Base-by-base conservation (phyloP, 345 rosid species). In the Populus euphratica region DNA sequence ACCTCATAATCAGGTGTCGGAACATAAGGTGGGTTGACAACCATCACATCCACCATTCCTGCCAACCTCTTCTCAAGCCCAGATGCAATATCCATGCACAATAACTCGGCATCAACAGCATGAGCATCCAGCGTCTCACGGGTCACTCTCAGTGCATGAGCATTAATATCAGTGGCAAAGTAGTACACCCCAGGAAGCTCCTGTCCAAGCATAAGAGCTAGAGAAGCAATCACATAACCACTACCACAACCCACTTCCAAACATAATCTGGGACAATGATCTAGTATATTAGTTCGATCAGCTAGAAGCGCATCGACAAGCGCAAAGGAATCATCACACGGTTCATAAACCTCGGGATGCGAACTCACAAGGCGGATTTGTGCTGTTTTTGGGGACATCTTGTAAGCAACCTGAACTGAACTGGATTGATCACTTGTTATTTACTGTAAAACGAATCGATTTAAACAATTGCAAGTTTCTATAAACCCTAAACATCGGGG, bases 1-100 rank as follows among this genome's bases (percentile, higher is more conserved):
- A 91, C 98, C 81, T 96, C 99, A 59, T 90, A 88, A 62, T 92
- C 98, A 0, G 98, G 99, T 1, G 98, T 93, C 6, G 99, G 97
- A 52, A 93, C 98, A 72, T 93, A 96, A 54, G 99, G 99, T 3
- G 98, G 97, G 79, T 96, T 93, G 78, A 92, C 99, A 65, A 92
- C 96, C 69, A 96, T 84, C 41, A 95, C 90, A 70, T 93, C 98
- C 17, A 93, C 90, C 14, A 78, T 73, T 9, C 97, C 93, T 25
- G 87, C 88, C 0, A 93, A 81, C 50, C 92, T 94, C 31, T 75
- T 83, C 76, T 92, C 98, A 52, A 95, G 76, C 59, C 96, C 90
- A 2, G 92, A 89, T 33, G 90, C 97, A 54, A 92, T 85, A 82
- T 91, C 86, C 0, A 91, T 78, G 73, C 81, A 72, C 70, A 95